phyloP scores from a whole-genome alignment of 2,329 filamentous ascomycete genomes.

The Graphiopsis chlorocephala region DNA sequence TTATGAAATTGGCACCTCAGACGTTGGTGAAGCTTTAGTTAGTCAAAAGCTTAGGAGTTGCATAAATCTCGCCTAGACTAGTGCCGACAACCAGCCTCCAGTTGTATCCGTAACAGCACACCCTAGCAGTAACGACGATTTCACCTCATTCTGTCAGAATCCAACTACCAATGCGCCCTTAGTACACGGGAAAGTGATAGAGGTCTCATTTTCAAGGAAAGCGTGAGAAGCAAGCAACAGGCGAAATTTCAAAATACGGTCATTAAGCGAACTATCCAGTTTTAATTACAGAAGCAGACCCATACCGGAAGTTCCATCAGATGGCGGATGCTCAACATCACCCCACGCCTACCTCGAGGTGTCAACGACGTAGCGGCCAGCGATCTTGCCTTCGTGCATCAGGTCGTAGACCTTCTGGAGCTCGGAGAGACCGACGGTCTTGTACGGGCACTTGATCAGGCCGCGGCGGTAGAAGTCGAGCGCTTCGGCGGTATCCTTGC shows the following conservation, averaged over 20 bases:
- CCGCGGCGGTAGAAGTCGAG: conserved; percentile 85
- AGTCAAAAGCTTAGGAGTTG: neutral
- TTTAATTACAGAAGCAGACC: neutral
- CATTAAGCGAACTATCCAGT: neutral
- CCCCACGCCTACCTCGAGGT: conserved; percentile 55
- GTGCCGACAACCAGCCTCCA: neutral
- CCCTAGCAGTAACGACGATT: neutral
- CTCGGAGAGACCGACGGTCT: conserved; percentile 77
- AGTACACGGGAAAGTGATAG: neutral
- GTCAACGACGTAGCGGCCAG: conserved; percentile 77
- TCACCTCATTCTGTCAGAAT: neutral
- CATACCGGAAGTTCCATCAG: neutral
- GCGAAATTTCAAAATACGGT: neutral
- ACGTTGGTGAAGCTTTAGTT: neutral
- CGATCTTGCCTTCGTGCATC: conserved; percentile 65
- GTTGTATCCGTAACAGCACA: neutral
- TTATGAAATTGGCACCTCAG: neutral
- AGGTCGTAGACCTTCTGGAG: conserved; percentile 76
- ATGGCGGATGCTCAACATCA: neutral
- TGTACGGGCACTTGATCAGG: conserved; percentile 82
- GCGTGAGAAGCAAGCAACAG: neutral
- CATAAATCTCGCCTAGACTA: too few relatives aligned
- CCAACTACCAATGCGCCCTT: too few relatives aligned
- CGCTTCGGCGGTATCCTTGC: conserved; percentile 82
- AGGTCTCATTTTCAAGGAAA: neutral